A percentile compares a stretch with the other conserved stretches of the same genome.
Evolutionary conservation across 345 rosid species (phyloP).

Genomic region (Camelina laxa): DNA sequence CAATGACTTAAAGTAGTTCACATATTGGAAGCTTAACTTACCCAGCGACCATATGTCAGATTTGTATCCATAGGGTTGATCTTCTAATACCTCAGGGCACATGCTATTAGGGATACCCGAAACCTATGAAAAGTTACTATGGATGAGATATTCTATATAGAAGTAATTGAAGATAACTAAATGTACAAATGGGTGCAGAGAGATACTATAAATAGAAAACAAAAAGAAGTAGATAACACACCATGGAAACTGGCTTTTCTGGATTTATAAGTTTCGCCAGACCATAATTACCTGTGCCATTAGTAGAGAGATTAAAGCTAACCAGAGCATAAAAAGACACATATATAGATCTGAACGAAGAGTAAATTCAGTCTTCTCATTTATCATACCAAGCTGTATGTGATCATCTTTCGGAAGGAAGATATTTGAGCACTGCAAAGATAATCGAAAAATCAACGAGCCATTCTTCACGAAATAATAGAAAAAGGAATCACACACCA

Average conservation of each 20-base stretch:
- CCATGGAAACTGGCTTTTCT: conserved; percentile 88
- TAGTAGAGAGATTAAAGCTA: conserved; percentile 29
- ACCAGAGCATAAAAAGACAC: conserved; percentile 34
- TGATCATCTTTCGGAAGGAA: conserved; percentile 87
- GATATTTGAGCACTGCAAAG: conserved; percentile 90
- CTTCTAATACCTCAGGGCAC: conserved; percentile 94
- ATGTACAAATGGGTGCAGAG: conserved; percentile 17
- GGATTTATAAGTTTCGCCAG: conserved; percentile 88
- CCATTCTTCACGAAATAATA: conserved; percentile 15
- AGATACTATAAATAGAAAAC: conserved; percentile 3
- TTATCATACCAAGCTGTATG: conserved; percentile 77
- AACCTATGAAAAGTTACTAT: conserved; percentile 52
- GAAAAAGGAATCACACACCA: conserved; percentile 35
- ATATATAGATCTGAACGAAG: conserved; percentile 38
- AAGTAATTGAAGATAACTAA: not conserved
- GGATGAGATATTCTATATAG: not conserved
- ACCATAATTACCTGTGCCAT: conserved; percentile 83
- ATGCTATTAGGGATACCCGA: conserved; percentile 93
- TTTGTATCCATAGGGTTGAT: conserved; percentile 92
- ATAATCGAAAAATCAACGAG: conserved; percentile 22
- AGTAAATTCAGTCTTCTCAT: conserved; percentile 27
- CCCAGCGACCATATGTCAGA: conserved; percentile 98
- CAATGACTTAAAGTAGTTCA: not conserved
- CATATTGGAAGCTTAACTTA: conserved; percentile 49
- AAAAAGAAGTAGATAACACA: conserved; percentile 40